Base-by-base conservation (phyloP, 345 rosid species). In the Linum trigynum region DNA sequence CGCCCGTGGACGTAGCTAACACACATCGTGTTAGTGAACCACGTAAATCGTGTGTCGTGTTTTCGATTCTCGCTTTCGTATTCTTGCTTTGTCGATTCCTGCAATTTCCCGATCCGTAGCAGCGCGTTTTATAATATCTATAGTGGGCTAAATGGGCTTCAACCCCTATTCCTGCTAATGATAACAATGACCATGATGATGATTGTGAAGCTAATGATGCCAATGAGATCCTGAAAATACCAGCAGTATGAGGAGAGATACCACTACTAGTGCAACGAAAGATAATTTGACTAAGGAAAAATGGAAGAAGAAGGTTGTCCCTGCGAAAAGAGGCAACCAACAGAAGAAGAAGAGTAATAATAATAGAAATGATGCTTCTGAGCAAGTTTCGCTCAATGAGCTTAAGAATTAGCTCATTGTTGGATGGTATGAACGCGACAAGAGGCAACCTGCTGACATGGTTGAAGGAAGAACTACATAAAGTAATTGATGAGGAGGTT, bases 401-500 rank as follows among this genome's bases (percentile, higher is more conserved):
- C 75, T 79, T 48, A 74, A 70, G 23, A 81, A 39, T 48, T 71
- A 74, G 70, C 39, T 78, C 85, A 10, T 74, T 87, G 59, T 35
- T 85, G 38, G 79, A 81, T 68, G 88, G 78, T 65, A 83, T 85
- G 39, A 76, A 62, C 62, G 80, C 65, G 41, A 73, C 81, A 7
- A 77, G 85, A 67, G 74, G 75, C 56, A 77, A 70, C 55, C 65
- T 87, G 68, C 58, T 73, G 32, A 67, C 67, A 38, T 77, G 84
- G 84, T 78, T 83, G 90, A 74, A 69, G 73, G 82, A 80, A 23
- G 89, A 87, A 70, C 67, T 83, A 61, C 72, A 66, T 60, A 78
- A 80, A 59, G 35, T 80, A 73, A 73, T 35, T 10, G 79, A 69
- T 7, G 78, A 71, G 59, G 78, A 69, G 67, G 53, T 45, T 38